A percentile compares a stretch with the other conserved stretches of the same genome.
Conservation (phyloP, 495 filamentous ascomycete genomes). For the Penicillium chermesinum region DNA sequence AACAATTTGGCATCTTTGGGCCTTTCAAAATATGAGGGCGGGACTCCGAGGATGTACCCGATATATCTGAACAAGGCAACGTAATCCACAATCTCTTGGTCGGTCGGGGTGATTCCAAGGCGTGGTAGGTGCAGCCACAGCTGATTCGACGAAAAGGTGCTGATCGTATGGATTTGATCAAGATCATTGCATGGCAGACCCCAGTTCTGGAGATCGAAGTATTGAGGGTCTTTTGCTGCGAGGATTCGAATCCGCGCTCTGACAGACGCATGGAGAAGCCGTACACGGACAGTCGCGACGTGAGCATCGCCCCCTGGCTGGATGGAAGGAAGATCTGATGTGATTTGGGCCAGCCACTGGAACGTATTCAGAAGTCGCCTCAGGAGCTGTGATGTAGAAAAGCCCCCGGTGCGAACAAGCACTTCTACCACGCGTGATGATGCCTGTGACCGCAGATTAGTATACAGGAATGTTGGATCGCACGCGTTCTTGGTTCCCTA, state of each 20-base stretch:
- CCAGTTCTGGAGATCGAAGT: not conserved
- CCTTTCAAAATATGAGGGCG: not conserved
- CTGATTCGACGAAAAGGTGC: not conserved
- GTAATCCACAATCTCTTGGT: not conserved
- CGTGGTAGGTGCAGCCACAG: not conserved
- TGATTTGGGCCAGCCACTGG: not conserved
- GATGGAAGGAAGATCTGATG: not conserved
- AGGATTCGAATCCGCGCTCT: not conserved
- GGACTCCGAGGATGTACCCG: not conserved
- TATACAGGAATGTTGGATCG: too few relatives aligned
- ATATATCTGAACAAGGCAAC: not conserved
- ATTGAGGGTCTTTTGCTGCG: not conserved
- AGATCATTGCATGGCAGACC: not conserved
- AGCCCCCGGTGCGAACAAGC: not conserved
- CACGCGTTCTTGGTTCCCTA: too few relatives aligned
- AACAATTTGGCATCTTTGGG: not conserved
- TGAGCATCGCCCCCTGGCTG: not conserved
- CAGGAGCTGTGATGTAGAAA: not conserved
- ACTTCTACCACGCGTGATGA: not conserved
- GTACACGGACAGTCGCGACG: not conserved
- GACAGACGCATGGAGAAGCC: not conserved
- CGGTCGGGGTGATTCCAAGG: not conserved
- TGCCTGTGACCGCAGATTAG: not conserved
- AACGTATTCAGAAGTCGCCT: slow-evolving; percentile 1
- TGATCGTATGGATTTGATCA: slow-evolving; percentile 1